phyloP scores from a whole-genome alignment of 768 basidiomycete genomes.

The Hypholoma fasciculare region DNA sequence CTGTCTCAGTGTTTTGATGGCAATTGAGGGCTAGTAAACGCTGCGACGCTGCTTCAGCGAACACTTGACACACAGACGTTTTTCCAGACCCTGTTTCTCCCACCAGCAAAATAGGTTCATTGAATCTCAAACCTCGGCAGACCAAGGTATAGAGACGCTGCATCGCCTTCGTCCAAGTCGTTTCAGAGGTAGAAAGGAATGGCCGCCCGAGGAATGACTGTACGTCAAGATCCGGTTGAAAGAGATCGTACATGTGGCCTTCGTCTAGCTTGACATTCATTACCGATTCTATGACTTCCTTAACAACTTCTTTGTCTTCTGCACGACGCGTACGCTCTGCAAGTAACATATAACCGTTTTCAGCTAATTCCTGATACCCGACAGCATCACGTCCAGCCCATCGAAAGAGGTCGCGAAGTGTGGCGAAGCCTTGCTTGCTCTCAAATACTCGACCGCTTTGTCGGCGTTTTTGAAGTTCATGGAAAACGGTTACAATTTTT shows the following conservation, averaged over 20 bases:
- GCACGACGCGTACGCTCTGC: slow-evolving; percentile 84
- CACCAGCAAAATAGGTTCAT: slow-evolving; percentile 94
- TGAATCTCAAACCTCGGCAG: slow-evolving; percentile 80
- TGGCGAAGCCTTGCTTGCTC: slow-evolving; percentile 96
- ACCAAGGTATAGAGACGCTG: slow-evolving; percentile 84
- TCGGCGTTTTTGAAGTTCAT: slow-evolving; percentile 88
- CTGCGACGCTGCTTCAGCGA: slow-evolving; percentile 65
- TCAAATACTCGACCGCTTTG: slow-evolving; percentile 94
- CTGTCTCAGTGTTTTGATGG: slow-evolving; percentile 98
- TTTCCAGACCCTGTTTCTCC: slow-evolving; percentile 98
- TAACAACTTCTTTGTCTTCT: slow-evolving; percentile 88
- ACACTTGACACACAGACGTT: slow-evolving; percentile 93
- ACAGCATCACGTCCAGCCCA: slow-evolving; percentile 93
- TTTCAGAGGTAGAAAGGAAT: slow-evolving; percentile 44
- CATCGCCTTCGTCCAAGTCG: slow-evolving; percentile 95
- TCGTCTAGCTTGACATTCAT: slow-evolving; percentile 89
- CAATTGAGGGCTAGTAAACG: slow-evolving; percentile 81
- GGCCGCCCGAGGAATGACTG: slow-evolving; percentile 55
- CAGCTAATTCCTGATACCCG: slow-evolving; percentile 89
- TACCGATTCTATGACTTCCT: slow-evolving; percentile 86
- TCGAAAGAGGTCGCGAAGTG: slow-evolving; percentile 93
- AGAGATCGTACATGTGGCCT: slow-evolving; percentile 61
- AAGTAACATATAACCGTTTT: slow-evolving; percentile 96
- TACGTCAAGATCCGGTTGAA: slow-evolving; percentile 39
- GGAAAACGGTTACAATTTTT: slow-evolving; percentile 89